Conservation (phyloP, 2,329 filamentous ascomycete genomes). For the Beauveria sp. region DNA sequence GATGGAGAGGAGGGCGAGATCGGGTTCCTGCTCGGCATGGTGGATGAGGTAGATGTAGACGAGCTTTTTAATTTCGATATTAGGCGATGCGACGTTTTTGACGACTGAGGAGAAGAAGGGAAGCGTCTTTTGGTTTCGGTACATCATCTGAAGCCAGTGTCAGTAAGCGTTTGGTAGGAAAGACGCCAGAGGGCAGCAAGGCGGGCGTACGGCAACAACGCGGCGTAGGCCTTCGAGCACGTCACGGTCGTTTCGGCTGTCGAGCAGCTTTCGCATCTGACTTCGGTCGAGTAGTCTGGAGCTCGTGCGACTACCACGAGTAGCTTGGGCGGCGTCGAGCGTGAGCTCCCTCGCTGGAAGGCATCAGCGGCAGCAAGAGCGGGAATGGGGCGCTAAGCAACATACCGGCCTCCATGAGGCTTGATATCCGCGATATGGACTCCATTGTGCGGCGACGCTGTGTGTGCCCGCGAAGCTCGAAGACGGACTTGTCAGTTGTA, state of each 20-base stretch:
- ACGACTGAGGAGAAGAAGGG: slow-evolving; percentile 96
- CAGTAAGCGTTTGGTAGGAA: not conserved
- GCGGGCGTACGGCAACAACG: slow-evolving; percentile 69
- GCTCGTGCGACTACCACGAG: slow-evolving; percentile 56
- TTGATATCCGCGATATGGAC: slow-evolving; percentile 89
- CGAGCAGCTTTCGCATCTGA: slow-evolving; percentile 90
- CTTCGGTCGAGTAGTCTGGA: slow-evolving; percentile 62
- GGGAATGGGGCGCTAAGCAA: slow-evolving; percentile 1
- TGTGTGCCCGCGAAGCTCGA: slow-evolving; percentile 3
- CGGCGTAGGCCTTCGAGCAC: slow-evolving; percentile 84
- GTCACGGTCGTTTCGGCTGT: slow-evolving; percentile 88
- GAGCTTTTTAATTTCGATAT: slow-evolving; percentile 92
- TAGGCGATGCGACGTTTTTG: slow-evolving; percentile 93
- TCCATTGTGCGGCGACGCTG: slow-evolving; percentile 56
- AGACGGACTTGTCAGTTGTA: not conserved
- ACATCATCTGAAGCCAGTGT: slow-evolving; percentile 69
- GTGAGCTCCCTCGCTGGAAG: slow-evolving; percentile 84
- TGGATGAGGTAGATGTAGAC: slow-evolving; percentile 98
- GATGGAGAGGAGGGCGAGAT: slow-evolving; percentile 91
- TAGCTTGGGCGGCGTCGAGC: slow-evolving; percentile 89
- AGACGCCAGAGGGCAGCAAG: slow-evolving; percentile 5
- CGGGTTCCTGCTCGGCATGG: slow-evolving; percentile 92
- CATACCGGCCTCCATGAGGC: slow-evolving; percentile 87
- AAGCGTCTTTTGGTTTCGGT: slow-evolving; percentile 77
- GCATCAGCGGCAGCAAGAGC: slow-evolving; percentile 14